phyloP scores from a whole-genome alignment of 2,329 filamentous ascomycete genomes.

The Colletotrichum magnum region DNA sequence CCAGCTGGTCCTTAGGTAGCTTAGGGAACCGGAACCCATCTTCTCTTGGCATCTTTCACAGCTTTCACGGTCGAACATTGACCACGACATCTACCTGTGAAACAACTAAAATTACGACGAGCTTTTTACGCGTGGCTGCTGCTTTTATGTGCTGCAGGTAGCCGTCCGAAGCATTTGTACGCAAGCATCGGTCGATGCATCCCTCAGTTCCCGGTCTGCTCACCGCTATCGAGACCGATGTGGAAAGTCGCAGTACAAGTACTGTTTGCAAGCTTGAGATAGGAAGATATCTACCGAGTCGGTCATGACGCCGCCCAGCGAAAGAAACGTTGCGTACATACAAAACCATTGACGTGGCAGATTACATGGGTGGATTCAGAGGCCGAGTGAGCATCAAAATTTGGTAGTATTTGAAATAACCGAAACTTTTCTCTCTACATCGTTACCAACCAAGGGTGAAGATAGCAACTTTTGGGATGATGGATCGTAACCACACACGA shows the following conservation, averaged over 20 bases:
- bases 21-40: no score
- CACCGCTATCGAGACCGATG: constrained; percentile 23
- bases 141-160: constrained; percentile 19
- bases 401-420: no score
- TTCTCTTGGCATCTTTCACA: not conserved
- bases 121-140: constrained; percentile 22
- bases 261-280: not conserved
- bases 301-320: not conserved
- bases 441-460: no score
- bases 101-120: constrained; percentile 3
- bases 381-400: no score
- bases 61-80: not conserved
- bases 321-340: not conserved
- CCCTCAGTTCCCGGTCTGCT: not conserved
- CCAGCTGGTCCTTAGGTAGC: not conserved
- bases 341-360: no score
- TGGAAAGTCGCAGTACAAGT: not conserved
- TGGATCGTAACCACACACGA: no score
- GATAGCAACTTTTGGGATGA: no score
- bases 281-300: not conserved
- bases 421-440: no score
- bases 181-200: not conserved
- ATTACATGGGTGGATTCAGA: no score
- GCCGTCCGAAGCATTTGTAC: constrained; percentile 12
- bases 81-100: constrained; percentile 4